These are phyloP conservation scores for Penicillium crustosum DNA, from an alignment of 2,329 filamentous ascomycete species.

Conservation along the genomic window DNA sequence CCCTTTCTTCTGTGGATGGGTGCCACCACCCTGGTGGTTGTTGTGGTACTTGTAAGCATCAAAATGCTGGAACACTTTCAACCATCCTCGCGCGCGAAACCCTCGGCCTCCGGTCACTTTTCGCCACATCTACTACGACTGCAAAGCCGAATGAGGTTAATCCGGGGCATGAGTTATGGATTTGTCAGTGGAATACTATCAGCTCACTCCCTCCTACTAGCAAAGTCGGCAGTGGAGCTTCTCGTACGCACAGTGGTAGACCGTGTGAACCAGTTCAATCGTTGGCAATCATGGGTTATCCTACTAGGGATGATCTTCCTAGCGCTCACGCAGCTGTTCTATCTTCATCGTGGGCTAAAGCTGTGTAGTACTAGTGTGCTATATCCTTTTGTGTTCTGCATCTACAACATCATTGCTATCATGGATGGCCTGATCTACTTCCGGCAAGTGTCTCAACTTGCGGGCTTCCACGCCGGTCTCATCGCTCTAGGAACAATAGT, in stretches of 20 bases:
- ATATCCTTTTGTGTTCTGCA: conserved; percentile 96
- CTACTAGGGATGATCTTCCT: conserved; percentile 76
- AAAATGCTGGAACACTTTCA: conserved; percentile 43
- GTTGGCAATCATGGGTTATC: conserved; percentile 93
- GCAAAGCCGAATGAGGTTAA: conserved; percentile 68
- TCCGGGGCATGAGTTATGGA: conserved; percentile 83
- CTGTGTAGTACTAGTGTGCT: conserved; percentile 92
- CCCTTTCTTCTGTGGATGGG: conserved; percentile 89
- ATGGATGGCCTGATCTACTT: conserved; percentile 97
- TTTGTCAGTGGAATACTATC: conserved; percentile 89
- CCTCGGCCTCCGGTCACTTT: conserved; percentile 48
- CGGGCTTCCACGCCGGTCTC: conserved; percentile 65
- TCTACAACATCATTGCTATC: conserved; percentile 99
- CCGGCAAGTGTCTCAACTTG: conserved; percentile 77
- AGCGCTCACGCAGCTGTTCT: conserved; percentile 89
- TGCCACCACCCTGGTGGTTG: conserved; percentile 70
- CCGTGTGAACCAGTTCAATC: conserved; percentile 86
- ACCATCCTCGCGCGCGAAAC: conserved; percentile 34
- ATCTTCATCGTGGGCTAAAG: conserved; percentile 89
- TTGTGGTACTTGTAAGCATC: conserved; percentile 64
- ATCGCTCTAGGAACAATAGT: conserved; percentile 86
- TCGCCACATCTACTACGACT: conserved; percentile 35
- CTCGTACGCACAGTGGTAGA: conserved; percentile 84
- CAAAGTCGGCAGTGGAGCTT: conserved; percentile 94
- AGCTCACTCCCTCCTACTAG: conserved; percentile 86